Base-by-base conservation (phyloP, 1,139 yeast genomes). In the Sugiyamaella japonica region DNA sequence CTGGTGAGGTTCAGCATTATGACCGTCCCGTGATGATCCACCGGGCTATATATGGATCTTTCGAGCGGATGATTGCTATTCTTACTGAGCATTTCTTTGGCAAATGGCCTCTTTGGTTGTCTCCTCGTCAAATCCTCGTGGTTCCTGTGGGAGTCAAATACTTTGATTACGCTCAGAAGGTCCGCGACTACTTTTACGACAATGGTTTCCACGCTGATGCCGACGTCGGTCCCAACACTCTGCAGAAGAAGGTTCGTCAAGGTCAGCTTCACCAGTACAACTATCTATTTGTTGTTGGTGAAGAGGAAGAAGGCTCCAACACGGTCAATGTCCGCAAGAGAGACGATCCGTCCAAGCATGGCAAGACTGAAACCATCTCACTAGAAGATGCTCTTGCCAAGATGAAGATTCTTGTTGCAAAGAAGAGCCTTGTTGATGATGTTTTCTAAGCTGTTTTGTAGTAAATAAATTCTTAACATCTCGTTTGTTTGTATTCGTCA, bases 41-140 rank as follows among this genome's bases (percentile, higher is more conserved):
- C 76, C 87, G 99, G 77, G 99, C 99, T 63, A 88, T 93, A 62
- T 84, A 90, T 72, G 99, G 99, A 59, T 90, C 97, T 42, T 93
- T 93, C 53, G 99, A 93, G 79, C 86, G 99, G 80, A 90, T 93
- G 96, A 86, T 96, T 63, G 98, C 97, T 59, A 89, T 93, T 66
- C 83, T 93, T 73, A 90, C 96, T 58, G 99, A 93, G 73, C 98
- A 93, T 76, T 91, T 79, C 76, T 95, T 91, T 70, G 99, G 99
- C 69, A 90, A 89, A 73, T 91, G 98, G 98, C 99, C 99, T 67
- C 86, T 93, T 81, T 93, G 99, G 99, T 79, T 93, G 68, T 90
- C 97, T 32, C 99, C 99, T 68, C 87, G 98, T 79, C 99, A 93
- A 76, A 79, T 90, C 56, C 78, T 90, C 68, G 93, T 93, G 67